Conservation (phyloP, 1,284 basidiomycete species). For the Ceratobasidium sp. region DNA sequence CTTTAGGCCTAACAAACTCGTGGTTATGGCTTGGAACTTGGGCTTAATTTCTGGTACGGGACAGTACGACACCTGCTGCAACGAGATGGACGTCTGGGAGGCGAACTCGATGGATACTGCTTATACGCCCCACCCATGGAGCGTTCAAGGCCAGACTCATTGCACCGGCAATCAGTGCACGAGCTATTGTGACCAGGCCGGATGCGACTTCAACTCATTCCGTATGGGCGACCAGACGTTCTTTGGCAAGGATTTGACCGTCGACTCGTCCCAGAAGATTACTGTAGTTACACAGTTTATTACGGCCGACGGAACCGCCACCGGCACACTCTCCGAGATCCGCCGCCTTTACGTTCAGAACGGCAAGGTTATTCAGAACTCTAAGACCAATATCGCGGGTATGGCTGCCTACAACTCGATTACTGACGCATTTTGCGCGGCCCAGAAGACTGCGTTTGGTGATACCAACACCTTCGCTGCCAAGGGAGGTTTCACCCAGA, state of each 20-base stretch:
- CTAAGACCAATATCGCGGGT: constrained; percentile 57
- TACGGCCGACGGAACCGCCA: constrained; percentile 60
- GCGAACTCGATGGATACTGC: constrained; percentile 65
- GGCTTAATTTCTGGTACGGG: constrained; percentile 59
- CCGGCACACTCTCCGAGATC: constrained; percentile 65
- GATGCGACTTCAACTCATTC: constrained; percentile 37
- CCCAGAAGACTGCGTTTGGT: constrained; percentile 61
- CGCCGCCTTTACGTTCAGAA: constrained; percentile 68
- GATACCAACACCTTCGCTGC: constrained; percentile 64
- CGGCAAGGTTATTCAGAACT: constrained; percentile 67
- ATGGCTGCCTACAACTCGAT: constrained; percentile 53
- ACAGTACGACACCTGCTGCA: constrained; percentile 65
- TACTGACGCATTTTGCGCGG: constrained; percentile 59
- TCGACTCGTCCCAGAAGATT: constrained; percentile 65
- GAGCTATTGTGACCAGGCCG: no score
- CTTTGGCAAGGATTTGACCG: constrained; percentile 63
- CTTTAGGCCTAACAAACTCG: no score
- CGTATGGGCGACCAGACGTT: constrained; percentile 63
- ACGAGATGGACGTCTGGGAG: constrained; percentile 50
- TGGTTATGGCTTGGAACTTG: no score
- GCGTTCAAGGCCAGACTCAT: no score
- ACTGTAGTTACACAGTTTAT: constrained; percentile 71
- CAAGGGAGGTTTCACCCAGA: constrained; percentile 63
- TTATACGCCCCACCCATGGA: constrained; percentile 58
- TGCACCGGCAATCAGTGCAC: no score